phyloP scores from a whole-genome alignment of 2,329 filamentous ascomycete species.

The Corynespora cassiicola region DNA sequence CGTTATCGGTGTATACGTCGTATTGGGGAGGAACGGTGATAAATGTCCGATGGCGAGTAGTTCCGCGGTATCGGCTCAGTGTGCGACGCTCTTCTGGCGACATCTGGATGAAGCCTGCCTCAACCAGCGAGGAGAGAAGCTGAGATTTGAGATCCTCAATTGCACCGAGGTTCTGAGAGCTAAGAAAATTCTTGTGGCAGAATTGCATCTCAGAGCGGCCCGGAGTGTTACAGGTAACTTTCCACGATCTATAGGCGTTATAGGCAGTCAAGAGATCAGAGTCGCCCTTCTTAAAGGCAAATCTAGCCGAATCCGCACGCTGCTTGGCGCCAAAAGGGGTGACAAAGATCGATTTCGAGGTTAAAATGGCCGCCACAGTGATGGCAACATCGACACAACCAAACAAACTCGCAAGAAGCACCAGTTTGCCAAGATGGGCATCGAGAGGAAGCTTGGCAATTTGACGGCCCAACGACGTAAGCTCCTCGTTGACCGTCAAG shows the following conservation, averaged over 20 bases:
- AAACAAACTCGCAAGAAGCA: conserved; percentile 85
- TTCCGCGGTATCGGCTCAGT: conserved; percentile 73
- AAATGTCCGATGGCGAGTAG: conserved; percentile 73
- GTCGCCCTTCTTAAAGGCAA: conserved; percentile 81
- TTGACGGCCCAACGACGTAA: conserved; percentile 86
- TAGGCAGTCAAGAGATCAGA: conserved; percentile 93
- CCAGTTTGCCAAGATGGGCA: conserved; percentile 92
- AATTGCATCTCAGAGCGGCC: conserved; percentile 82
- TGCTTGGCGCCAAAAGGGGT: conserved; percentile 83
- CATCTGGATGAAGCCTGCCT: conserved; percentile 81
- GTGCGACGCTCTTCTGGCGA: conserved; percentile 74
- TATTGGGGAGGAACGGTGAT: conserved; percentile 81
- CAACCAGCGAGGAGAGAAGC: conserved; percentile 81
- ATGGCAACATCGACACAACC: conserved; percentile 90
- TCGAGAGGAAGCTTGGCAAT: conserved; percentile 89
- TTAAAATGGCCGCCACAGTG: conserved; percentile 90
- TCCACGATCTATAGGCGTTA: conserved; percentile 92
- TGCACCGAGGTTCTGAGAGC: conserved; percentile 83
- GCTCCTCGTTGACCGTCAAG: conserved; percentile 77
- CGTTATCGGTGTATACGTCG: conserved; percentile 79
- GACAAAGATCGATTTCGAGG: conserved; percentile 92
- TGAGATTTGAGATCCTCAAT: conserved; percentile 97
- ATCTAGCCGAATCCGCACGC: conserved; percentile 80
- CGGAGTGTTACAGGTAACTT: conserved; percentile 75
- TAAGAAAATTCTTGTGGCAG: conserved; percentile 93